phyloP scores from a whole-genome alignment of 139 green algal genomes.

The Volvox africanus region DNA sequence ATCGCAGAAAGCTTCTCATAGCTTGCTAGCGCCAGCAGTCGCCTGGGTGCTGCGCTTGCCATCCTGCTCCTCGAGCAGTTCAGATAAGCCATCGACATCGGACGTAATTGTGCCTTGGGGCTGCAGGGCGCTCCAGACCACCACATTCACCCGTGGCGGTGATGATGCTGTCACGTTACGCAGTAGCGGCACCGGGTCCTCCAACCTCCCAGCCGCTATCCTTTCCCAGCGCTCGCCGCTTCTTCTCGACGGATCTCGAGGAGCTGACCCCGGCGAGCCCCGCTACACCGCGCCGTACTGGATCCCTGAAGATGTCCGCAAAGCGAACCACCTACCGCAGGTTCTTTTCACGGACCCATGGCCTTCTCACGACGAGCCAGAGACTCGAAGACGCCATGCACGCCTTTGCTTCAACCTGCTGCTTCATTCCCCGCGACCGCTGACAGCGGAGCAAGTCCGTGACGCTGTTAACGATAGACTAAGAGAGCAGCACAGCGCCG shows the following conservation, averaged over 20 bases:
- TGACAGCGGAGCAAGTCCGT: conserved; percentile 21
- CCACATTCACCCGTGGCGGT: background rate
- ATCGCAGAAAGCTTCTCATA: background rate
- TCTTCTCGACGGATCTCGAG: background rate
- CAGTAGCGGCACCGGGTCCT: background rate
- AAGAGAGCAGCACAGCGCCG: background rate
- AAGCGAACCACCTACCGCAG: background rate
- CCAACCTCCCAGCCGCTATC: background rate
- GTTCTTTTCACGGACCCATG: conserved; percentile 46
- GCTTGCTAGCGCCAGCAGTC: background rate
- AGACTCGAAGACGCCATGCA: background rate
- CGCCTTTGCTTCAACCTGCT: conserved; percentile 2
- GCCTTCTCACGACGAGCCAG: conserved; percentile 9
- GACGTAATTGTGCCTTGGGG: background rate
- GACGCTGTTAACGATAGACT: background rate
- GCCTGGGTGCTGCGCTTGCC: background rate
- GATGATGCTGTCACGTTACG: background rate
- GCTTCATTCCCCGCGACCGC: background rate
- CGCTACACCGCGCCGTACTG: conserved; percentile 45
- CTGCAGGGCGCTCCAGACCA: background rate
- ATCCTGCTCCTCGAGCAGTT: background rate
- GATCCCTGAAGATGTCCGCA: background rate
- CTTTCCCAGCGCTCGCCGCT: background rate
- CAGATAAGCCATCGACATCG: background rate
- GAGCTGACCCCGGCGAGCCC: conserved; percentile 24